These are phyloP conservation scores for Noccaea caerulescens DNA, from an alignment of 345 rosid species.

Conservation along the genomic window DNA sequence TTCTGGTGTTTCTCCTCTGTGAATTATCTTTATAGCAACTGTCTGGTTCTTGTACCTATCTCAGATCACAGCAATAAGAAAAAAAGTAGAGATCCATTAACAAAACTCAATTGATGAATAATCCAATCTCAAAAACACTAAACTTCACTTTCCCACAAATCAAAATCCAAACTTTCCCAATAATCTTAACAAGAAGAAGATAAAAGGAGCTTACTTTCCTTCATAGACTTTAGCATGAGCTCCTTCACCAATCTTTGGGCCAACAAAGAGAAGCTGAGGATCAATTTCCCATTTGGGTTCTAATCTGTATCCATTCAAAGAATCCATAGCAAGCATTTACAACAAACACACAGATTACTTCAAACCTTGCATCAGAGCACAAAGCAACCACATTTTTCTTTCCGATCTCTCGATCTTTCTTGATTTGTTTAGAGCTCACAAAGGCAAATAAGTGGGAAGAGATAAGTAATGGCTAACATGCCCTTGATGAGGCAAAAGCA, in stretches of 20 bases:
- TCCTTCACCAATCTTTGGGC: slow-evolving; percentile 97
- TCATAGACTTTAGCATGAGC: slow-evolving; percentile 98
- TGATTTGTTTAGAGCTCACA: slow-evolving; percentile 36
- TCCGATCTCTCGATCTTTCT: slow-evolving; percentile 33
- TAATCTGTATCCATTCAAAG: slow-evolving; percentile 61
- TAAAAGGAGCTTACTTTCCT: slow-evolving; percentile 76
- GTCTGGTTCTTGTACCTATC: slow-evolving; percentile 79
- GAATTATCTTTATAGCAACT: slow-evolving; percentile 86
- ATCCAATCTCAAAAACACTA: slow-evolving; percentile 2
- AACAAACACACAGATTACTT: slow-evolving; percentile 25
- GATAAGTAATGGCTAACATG: slow-evolving; percentile 51
- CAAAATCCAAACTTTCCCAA: slow-evolving; percentile 32
- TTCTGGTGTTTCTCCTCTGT: slow-evolving; percentile 83
- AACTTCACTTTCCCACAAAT: slow-evolving; percentile 14
- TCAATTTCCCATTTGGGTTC: slow-evolving; percentile 88
- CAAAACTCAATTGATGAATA: neutral
- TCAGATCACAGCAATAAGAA: slow-evolving; percentile 5
- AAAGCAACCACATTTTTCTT: slow-evolving; percentile 39
- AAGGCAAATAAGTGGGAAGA: slow-evolving; percentile 46
- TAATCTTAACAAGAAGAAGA: slow-evolving; percentile 23
- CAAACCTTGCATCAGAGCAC: slow-evolving; percentile 33
- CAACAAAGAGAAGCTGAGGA: slow-evolving; percentile 89
- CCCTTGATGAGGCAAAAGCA: slow-evolving; percentile 48
- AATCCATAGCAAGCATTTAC: slow-evolving; percentile 63
- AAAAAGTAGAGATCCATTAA: slow-evolving; percentile 24